A percentile compares a stretch with the other conserved stretches of the same genome.
Conservation (phyloP, 164 flowering plant species). For the Vitis vinifera region DNA sequence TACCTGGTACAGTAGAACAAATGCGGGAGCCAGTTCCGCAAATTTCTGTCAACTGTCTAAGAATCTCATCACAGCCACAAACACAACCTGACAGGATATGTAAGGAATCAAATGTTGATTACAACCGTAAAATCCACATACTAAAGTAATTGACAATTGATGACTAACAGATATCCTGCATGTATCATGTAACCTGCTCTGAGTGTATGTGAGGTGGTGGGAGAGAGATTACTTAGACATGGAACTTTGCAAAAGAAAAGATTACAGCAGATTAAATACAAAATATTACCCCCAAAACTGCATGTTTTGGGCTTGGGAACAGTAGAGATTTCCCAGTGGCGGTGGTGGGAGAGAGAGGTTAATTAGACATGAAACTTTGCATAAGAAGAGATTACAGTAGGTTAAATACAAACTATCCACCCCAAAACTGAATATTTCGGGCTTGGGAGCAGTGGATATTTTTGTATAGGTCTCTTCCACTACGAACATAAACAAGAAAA, state of each 20-base stretch:
- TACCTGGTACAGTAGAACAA: conserved; percentile 51
- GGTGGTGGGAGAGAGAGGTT: no score
- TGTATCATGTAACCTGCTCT: no score
- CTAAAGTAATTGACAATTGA: background rate
- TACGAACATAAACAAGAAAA: background rate
- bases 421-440: no score
- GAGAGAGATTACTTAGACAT: no score
- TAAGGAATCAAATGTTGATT: background rate
- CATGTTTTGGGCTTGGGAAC: background rate
- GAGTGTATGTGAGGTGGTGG: no score
- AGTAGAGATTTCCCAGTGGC: no score
- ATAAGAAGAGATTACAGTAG: no score
- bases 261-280: background rate
- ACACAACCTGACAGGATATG: conserved; percentile 65
- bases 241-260: background rate
- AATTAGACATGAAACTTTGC: no score
- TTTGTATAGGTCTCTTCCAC: background rate
- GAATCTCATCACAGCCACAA: conserved; percentile 90
- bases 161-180: background rate
- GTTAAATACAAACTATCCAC: no score
- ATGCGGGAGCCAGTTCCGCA: conserved; percentile 93
- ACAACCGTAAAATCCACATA: background rate
- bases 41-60: conserved; percentile 73
- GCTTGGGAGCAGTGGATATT: no score
- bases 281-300: background rate